phyloP scores from a whole-genome alignment of 768 basidiomycete genomes.

The Sarcomyxa edulis region DNA sequence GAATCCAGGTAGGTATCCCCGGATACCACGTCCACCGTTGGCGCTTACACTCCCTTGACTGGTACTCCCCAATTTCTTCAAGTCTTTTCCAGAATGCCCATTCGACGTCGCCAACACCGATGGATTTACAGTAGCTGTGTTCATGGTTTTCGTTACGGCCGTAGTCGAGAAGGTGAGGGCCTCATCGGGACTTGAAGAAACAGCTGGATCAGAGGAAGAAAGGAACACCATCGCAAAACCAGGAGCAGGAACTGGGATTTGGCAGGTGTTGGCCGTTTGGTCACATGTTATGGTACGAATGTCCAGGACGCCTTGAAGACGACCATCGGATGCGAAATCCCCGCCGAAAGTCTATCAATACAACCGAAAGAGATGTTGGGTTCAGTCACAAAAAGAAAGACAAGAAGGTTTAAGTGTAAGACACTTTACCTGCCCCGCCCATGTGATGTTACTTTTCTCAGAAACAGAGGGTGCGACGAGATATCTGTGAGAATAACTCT shows the following conservation, averaged over 20 bases:
- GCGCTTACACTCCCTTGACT: too few species aligned
- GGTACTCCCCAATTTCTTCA: slow-evolving; percentile 23
- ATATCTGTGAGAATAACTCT: slow-evolving; percentile 35
- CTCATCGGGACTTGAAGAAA: slow-evolving; percentile 19
- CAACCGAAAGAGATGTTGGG: not conserved
- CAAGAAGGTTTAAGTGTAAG: not conserved
- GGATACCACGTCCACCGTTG: too few species aligned
- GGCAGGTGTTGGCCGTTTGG: slow-evolving; percentile 42
- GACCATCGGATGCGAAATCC: slow-evolving; percentile 60
- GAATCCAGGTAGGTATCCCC: too few species aligned
- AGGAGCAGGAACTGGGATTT: slow-evolving; percentile 62
- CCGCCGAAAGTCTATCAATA: slow-evolving; percentile 48
- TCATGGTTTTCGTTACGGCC: slow-evolving; percentile 44
- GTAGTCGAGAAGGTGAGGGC: slow-evolving; percentile 51
- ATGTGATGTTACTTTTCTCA: slow-evolving; percentile 34
- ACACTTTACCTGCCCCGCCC: slow-evolving; percentile 34
- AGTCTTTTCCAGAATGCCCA: slow-evolving; percentile 28
- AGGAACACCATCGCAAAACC: slow-evolving; percentile 70
- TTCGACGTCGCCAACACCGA: slow-evolving; percentile 50
- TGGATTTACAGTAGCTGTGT: slow-evolving; percentile 53
- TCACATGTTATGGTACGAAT: slow-evolving; percentile 57
- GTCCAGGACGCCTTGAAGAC: slow-evolving; percentile 42
- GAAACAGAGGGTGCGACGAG: slow-evolving; percentile 50
- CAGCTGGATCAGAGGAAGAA: slow-evolving; percentile 29
- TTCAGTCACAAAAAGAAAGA: not conserved